Evolutionary conservation across 1,139 yeast genomes (phyloP).

Genomic region (Blastobotrys illinoisensis): DNA sequence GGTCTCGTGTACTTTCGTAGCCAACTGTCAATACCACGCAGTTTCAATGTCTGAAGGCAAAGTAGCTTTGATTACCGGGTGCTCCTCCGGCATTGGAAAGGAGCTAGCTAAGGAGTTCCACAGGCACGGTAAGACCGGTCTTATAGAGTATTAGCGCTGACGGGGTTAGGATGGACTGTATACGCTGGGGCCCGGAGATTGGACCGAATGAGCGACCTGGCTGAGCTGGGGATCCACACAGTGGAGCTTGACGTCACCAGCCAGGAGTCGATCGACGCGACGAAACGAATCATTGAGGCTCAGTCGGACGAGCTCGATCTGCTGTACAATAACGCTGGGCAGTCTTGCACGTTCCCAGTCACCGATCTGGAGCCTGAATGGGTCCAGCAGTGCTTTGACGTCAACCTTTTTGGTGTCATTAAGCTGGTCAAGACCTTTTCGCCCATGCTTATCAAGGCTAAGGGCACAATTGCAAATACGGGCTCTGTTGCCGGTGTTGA

Average conservation of each 20-base stretch:
- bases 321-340: constrained; percentile 64
- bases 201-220: constrained; percentile 54
- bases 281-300: constrained; percentile 38
- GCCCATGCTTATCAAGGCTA: constrained; percentile 54
- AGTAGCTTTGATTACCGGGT: constrained; percentile 64
- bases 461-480: constrained; percentile 69
- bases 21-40: background rate
- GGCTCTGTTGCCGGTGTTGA: constrained; percentile 65
- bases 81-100: constrained; percentile 77
- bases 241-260: constrained; percentile 50
- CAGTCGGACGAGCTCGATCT: constrained; percentile 49
- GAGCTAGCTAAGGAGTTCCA: constrained; percentile 63
- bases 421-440: constrained; percentile 56
- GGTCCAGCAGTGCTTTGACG: constrained; percentile 52
- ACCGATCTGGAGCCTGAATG: constrained; percentile 58
- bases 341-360: constrained; percentile 64
- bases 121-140: constrained; percentile 26
- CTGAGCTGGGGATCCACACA: constrained; percentile 36
- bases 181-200: constrained; percentile 70
- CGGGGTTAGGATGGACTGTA: constrained; percentile 48
- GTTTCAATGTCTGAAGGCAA: background rate
- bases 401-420: constrained; percentile 66
- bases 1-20: background rate
- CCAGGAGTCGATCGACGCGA: constrained; percentile 43
- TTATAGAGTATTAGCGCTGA: background rate